Base-by-base conservation (phyloP, 352 stramenopile species). In the Globisporangium megalacanthum region DNA sequence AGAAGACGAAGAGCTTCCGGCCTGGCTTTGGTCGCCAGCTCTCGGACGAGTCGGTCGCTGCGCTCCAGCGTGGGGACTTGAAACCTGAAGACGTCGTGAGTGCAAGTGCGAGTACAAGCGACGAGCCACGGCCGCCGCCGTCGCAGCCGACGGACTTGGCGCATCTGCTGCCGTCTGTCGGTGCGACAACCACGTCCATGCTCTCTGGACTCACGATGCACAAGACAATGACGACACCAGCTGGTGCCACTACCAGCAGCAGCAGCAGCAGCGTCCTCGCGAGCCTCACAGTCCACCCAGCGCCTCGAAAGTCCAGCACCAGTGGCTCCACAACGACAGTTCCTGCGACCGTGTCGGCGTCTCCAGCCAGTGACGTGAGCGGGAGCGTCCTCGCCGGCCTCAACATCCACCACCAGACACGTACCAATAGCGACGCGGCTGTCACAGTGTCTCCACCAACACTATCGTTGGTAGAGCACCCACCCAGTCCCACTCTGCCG, bases 1-100 rank as follows among this genome's bases (percentile, higher is more conserved):
- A 91, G 59, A 94, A 92, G 65, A 91, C 84, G 36, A 92, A 92
- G 66, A 86, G 73, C 13, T 94, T 94, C 50, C 84, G 84, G 6
- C 84, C 84, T 13, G 84, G 84, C 0, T 94, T 94, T 57, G 84
- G 82, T 5, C 82, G 84, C 3, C 78, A 92, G 47, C 64, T 90
- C n/a, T 94, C 84, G 35, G 84, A 94, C 60, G 84, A 94, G 51
- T 89, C 82, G 0, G 66, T 75, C n/a, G 82, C 82, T 2, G 83
- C 83, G 3, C 53, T 93, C 31, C 82, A 92, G 41, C 84, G 84
- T 44, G 82, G 82, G 31, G 84, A 94, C 33, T 56, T 92, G 11
- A 86, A 86, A 33, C 66, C 88, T 57, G 84, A 86, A 50, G 83
- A 93, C 8, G 42, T 93, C 13, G 70, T 89, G 14, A 66, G 82